phyloP scores from a whole-genome alignment of 257 asterid genomes.

The Rauvolfia tetraphylla region DNA sequence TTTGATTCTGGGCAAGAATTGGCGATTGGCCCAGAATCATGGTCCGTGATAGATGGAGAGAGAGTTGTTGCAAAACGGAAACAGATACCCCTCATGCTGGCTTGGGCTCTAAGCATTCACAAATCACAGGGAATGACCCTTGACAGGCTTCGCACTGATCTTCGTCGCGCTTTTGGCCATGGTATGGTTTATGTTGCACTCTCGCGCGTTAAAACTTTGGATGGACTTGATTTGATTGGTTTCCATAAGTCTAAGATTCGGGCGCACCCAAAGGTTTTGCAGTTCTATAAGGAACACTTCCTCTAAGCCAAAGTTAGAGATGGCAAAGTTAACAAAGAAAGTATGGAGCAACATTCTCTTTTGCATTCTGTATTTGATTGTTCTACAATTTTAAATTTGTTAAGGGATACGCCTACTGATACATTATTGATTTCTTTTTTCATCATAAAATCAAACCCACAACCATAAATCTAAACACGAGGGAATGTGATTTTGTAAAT shows the following conservation, averaged over 20 bases:
- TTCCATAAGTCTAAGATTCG: conserved; percentile 40
- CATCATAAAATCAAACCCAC: too few species aligned
- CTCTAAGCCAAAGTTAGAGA: neutral
- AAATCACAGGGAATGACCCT: conserved; percentile 85
- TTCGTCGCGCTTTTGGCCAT: conserved; percentile 51
- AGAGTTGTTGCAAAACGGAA: conserved; percentile 47
- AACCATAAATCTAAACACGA: too few species aligned
- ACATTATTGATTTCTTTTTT: too few species aligned
- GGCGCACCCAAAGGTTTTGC: conserved; percentile 72
- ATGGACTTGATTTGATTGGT: conserved; percentile 61
- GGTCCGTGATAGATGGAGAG: conserved; percentile 59
- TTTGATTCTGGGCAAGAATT: conserved; percentile 59
- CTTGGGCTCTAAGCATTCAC: conserved; percentile 92
- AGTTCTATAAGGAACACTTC: conserved; percentile 38
- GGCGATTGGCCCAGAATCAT: conserved; percentile 47
- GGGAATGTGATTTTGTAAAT: too few species aligned
- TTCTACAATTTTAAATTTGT: neutral
- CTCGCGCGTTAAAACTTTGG: conserved; percentile 61
- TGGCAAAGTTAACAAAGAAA: neutral
- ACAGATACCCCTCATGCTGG: conserved; percentile 69
- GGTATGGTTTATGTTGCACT: conserved; percentile 92
- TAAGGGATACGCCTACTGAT: neutral
- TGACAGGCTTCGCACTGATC: conserved; percentile 57
- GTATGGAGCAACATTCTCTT: neutral
- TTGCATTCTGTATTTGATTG: neutral